A percentile compares a stretch with the other conserved stretches of the same genome.
These are phyloP conservation scores for Cicer arietinum DNA, from an alignment of 306 rosid genomes.

Conservation along the genomic window DNA sequence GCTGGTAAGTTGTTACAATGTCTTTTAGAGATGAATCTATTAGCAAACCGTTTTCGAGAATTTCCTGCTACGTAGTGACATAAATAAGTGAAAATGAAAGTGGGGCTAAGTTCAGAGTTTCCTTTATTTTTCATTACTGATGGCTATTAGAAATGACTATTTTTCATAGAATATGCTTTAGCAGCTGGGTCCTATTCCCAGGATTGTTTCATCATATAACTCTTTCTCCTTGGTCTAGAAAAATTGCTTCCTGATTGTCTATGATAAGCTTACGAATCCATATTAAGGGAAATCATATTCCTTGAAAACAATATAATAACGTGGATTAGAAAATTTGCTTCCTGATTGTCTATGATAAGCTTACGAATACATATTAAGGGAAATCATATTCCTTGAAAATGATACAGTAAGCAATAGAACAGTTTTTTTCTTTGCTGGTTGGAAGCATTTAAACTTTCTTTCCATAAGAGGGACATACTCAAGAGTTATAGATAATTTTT, in stretches of 20 bases:
- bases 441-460: slow-evolving; percentile 12
- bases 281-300: neutral
- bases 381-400: neutral
- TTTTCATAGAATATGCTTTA: slow-evolving; percentile 15
- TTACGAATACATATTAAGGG: neutral
- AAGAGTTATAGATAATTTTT: neutral
- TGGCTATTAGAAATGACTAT: slow-evolving; percentile 20
- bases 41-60: slow-evolving; percentile 35
- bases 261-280: slow-evolving; percentile 5
- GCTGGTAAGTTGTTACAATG: slow-evolving; percentile 24
- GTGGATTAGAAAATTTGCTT: slow-evolving; percentile 12
- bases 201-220: neutral
- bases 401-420: neutral
- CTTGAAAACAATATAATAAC: too few species aligned
- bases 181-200: slow-evolving; percentile 30
- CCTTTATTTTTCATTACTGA: slow-evolving; percentile 20
- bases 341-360: slow-evolving; percentile 19
- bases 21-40: slow-evolving; percentile 15
- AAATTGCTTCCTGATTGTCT: slow-evolving; percentile 21
- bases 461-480: slow-evolving; percentile 19
- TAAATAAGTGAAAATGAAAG: slow-evolving; percentile 25
- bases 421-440: slow-evolving; percentile 15
- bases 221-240: slow-evolving; percentile 11
- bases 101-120: slow-evolving; percentile 23
- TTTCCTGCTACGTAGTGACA: slow-evolving; percentile 8